These are phyloP conservation scores for Aspergillus intermedius DNA, from an alignment of 2,329 filamentous ascomycete species.

Conservation along the genomic window DNA sequence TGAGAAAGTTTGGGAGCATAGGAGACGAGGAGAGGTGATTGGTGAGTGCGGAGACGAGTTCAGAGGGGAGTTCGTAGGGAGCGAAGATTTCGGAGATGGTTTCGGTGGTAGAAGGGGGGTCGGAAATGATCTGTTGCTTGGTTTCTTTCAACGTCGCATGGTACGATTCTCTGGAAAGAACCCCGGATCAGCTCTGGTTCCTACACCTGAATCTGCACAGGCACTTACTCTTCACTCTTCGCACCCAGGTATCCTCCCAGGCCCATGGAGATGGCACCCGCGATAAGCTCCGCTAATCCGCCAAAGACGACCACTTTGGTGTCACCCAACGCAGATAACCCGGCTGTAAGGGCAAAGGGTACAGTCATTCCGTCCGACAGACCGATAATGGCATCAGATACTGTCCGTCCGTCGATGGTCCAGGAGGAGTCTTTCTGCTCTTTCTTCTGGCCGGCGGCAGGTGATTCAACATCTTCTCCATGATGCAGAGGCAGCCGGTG, in stretches of 20 bases:
- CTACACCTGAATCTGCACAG: no score
- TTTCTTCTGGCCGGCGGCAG: slow-evolving; percentile 9
- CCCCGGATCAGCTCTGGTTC: no score
- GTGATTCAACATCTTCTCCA: slow-evolving; percentile 10
- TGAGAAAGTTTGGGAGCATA: slow-evolving; percentile 33
- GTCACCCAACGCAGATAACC: slow-evolving; percentile 56
- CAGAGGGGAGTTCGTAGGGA: slow-evolving; percentile 32
- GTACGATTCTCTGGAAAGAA: slow-evolving; percentile 30
- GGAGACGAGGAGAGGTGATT: slow-evolving; percentile 31
- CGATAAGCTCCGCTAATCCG: slow-evolving; percentile 67
- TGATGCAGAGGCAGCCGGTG: slow-evolving; percentile 11
- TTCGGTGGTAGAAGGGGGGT: slow-evolving; percentile 22
- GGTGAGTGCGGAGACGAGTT: slow-evolving; percentile 30
- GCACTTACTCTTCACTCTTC: slow-evolving; percentile 34
- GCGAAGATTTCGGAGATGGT: slow-evolving; percentile 34
- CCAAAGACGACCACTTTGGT: slow-evolving; percentile 63
- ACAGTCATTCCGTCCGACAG: slow-evolving; percentile 74
- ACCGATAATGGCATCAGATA: slow-evolving; percentile 62
- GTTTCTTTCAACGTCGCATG: slow-evolving; percentile 34
- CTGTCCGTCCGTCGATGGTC: slow-evolving; percentile 31
- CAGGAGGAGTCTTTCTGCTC: slow-evolving; percentile 15
- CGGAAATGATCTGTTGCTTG: slow-evolving; percentile 22
- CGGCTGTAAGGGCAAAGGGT: slow-evolving; percentile 71
- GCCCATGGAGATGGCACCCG: slow-evolving; percentile 71
- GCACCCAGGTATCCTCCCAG: slow-evolving; percentile 67